Conservation (phyloP, 495 filamentous ascomycete species). For the Poronia punctata region DNA sequence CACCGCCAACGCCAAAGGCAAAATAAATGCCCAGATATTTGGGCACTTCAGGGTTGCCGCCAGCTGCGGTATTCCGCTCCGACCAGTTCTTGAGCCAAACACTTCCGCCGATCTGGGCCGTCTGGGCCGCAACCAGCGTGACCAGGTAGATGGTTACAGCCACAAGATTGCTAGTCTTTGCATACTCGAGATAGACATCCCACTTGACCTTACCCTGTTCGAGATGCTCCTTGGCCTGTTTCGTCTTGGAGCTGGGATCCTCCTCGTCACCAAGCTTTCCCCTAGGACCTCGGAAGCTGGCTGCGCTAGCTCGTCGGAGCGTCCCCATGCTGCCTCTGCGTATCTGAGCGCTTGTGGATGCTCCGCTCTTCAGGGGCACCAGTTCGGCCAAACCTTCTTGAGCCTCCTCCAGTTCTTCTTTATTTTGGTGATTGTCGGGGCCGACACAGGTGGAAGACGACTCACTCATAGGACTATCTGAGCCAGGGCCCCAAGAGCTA, state of each 20-base stretch:
- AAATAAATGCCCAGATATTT: constrained; percentile 95
- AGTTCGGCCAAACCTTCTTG: constrained; percentile 64
- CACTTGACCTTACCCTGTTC: constrained; percentile 98
- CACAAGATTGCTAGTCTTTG: constrained; percentile 81
- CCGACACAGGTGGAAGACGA: constrained; percentile 53
- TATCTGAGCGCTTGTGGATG: constrained; percentile 31
- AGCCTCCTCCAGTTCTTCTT: constrained; percentile 61
- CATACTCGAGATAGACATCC: constrained; percentile 82
- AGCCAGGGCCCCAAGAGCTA: constrained; percentile 21
- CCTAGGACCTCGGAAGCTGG: constrained; percentile 78
- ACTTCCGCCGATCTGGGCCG: constrained; percentile 69
- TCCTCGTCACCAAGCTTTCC: constrained; percentile 83
- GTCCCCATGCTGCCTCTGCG: constrained; percentile 65
- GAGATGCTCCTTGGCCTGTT: constrained; percentile 75
- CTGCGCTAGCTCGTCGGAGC: constrained; percentile 82
- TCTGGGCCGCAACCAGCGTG: constrained; percentile 72
- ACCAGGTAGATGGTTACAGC: constrained; percentile 79
- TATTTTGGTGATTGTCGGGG: constrained; percentile 35
- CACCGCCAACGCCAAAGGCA: constrained; percentile 84
- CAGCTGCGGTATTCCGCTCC: constrained; percentile 61
- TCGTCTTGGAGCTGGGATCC: constrained; percentile 60
- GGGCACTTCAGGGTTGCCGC: constrained; percentile 65
- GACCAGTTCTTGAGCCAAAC: constrained; percentile 94
- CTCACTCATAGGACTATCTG: constrained; percentile 47
- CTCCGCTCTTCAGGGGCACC: constrained; percentile 58